Percentiles rank a stretch among this genome's conserved stretches.
These are phyloP conservation scores for Stentor roeselii DNA, from an alignment of 73 alveolate genomes.

Conservation along the genomic window DNA sequence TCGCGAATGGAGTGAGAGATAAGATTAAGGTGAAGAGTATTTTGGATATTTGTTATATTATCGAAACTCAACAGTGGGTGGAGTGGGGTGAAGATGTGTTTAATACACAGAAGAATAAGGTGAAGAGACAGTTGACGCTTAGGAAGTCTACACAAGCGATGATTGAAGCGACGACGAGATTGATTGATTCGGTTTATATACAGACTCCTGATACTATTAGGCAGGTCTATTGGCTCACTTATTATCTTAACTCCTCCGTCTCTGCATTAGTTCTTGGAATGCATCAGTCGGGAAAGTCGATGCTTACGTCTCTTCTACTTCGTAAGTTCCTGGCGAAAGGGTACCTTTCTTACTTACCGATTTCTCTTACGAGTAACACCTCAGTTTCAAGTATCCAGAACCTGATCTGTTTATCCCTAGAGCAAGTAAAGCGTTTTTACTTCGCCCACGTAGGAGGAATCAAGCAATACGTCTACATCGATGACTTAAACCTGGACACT, in stretches of 20 bases:
- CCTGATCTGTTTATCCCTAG: not conserved
- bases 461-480: not conserved
- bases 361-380: not conserved
- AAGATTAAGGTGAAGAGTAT: not conserved
- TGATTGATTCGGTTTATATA: not conserved
- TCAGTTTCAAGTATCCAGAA: not conserved
- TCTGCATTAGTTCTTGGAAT: not conserved
- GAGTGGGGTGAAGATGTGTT: not conserved
- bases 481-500: constrained; percentile 8
- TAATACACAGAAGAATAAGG: not conserved
- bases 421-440: not conserved
- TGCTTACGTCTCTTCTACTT: not conserved
- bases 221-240: constrained; percentile 1
- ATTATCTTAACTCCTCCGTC: not conserved
- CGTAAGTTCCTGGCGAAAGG: not conserved
- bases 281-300: constrained; percentile 1
- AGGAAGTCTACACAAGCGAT: not conserved
- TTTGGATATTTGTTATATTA: not conserved
- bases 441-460: not conserved
- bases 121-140: not conserved
- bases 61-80: not conserved
- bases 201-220: not conserved
- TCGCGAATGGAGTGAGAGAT: not conserved
- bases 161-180: not conserved
- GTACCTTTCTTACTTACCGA: not conserved